A percentile compares a stretch with the other conserved stretches of the same genome.
Evolutionary conservation across 225 moss, liverwort and hornwort genomes (phyloP).

Genomic region (Pseudoscleropodium purum): DNA sequence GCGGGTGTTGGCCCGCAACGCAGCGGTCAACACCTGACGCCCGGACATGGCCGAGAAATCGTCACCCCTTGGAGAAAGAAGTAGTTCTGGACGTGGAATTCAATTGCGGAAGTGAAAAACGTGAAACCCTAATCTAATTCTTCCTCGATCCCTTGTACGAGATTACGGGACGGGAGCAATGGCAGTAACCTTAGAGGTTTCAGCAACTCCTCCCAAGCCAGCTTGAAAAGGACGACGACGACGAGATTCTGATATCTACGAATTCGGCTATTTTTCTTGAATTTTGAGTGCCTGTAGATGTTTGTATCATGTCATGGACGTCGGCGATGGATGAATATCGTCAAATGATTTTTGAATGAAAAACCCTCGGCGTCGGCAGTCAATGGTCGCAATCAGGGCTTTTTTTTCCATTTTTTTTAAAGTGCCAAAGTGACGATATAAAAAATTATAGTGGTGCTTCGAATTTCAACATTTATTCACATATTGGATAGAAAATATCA

Average conservation of each 20-base stretch:
- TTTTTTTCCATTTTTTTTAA: too few relatives aligned
- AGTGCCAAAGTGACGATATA: too few relatives aligned
- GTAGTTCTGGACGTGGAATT: neutral
- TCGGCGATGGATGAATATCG: neutral
- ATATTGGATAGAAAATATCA: too few relatives aligned
- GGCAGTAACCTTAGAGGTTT: too few relatives aligned
- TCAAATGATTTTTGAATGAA: neutral
- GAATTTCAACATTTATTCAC: too few relatives aligned
- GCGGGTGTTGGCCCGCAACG: conserved; percentile 56
- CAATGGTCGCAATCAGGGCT: too few relatives aligned
- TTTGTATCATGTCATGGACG: neutral
- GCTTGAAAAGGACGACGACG: neutral
- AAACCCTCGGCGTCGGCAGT: neutral
- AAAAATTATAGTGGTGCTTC: too few relatives aligned
- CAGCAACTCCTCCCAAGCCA: neutral
- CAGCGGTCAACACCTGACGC: conserved; percentile 71
- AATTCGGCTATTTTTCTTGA: neutral
- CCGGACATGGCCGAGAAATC: conserved; percentile 44
- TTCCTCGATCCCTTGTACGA: neutral
- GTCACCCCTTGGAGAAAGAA: neutral
- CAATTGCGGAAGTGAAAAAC: neutral
- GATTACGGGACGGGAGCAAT: neutral
- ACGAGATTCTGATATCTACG: neutral
- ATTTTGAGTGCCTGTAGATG: neutral
- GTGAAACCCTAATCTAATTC: neutral